These are phyloP conservation scores for Quercus cerris DNA, from an alignment of 306 rosid genomes.

Conservation along the genomic window DNA sequence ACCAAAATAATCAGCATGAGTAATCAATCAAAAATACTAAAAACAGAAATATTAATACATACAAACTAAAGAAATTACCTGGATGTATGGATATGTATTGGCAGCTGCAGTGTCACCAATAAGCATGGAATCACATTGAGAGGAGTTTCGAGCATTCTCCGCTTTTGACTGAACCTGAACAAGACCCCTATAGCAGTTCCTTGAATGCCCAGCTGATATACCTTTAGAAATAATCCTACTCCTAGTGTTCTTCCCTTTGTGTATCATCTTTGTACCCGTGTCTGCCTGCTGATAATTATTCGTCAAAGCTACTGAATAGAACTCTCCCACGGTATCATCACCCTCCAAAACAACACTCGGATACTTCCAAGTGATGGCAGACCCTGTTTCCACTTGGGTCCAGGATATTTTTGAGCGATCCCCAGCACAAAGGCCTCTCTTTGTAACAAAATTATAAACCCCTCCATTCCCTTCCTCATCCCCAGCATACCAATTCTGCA, in stretches of 20 bases:
- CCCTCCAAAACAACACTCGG: conserved; percentile 96
- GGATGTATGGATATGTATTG: conserved; percentile 87
- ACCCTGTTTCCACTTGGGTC: conserved; percentile 95
- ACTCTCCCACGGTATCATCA: conserved; percentile 83
- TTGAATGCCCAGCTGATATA: conserved; percentile 79
- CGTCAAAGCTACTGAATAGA: conserved; percentile 88
- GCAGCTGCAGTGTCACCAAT: conserved; percentile 91
- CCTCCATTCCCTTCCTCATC: conserved; percentile 87
- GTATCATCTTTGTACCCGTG: conserved; percentile 95
- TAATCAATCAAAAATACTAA: not conserved
- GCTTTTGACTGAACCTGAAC: conserved; percentile 89
- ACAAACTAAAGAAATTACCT: conserved; percentile 43
- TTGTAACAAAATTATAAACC: conserved; percentile 77
- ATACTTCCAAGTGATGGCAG: conserved; percentile 93
- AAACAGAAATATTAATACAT: not conserved
- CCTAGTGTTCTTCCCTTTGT: conserved; percentile 84
- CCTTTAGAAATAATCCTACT: conserved; percentile 96
- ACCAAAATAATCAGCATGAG: not conserved
- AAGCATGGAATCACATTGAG: conserved; percentile 96
- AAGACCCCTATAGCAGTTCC: conserved; percentile 88
- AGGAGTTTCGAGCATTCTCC: conserved; percentile 77
- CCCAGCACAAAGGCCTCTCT: conserved; percentile 87
- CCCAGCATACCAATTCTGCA: conserved; percentile 96
- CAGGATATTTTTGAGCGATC: conserved; percentile 74
- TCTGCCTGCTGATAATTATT: conserved; percentile 92